A percentile compares a stretch with the other conserved stretches of the same genome.
Evolutionary conservation across 768 basidiomycete genomes (phyloP).

Genomic region (Collybia mongolica): DNA sequence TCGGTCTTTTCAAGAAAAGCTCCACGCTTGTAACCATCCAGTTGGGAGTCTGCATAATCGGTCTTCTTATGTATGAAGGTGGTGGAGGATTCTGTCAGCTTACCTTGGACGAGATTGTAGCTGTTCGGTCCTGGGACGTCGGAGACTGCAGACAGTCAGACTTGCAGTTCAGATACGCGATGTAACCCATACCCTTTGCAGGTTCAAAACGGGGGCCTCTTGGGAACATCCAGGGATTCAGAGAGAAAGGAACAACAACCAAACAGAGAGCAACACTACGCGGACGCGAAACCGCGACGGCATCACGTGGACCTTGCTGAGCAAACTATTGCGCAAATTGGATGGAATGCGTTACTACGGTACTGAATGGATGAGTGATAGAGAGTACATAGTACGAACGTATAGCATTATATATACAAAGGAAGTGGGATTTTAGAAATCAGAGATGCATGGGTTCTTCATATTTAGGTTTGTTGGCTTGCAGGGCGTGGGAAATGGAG

Average conservation of each 20-base stretch:
- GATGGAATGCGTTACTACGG: too few relatives aligned
- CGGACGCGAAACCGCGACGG: slow-evolving; percentile 12
- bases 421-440: too few relatives aligned
- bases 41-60: slow-evolving; percentile 34
- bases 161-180: not conserved
- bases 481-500: slow-evolving; percentile 12
- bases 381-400: too few relatives aligned
- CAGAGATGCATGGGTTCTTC: too few relatives aligned
- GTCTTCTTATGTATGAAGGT: not conserved
- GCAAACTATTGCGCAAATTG: too few relatives aligned
- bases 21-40: slow-evolving; percentile 55
- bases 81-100: too few relatives aligned
- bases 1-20: slow-evolving; percentile 58
- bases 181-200: slow-evolving; percentile 29
- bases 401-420: too few relatives aligned
- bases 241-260: slow-evolving; percentile 6
- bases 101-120: slow-evolving; percentile 43
- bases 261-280: slow-evolving; percentile 8
- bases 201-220: slow-evolving; percentile 47
- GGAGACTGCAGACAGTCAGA: slow-evolving; percentile 28
- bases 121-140: slow-evolving; percentile 54
- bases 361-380: too few relatives aligned
- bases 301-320: slow-evolving; percentile 11
- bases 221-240: slow-evolving; percentile 37
- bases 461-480: slow-evolving; percentile 13